Percentiles rank a stretch among this genome's conserved stretches.
Evolutionary conservation across 805 yeast species (phyloP).

Genomic region (Ogataea wickerhamii): DNA sequence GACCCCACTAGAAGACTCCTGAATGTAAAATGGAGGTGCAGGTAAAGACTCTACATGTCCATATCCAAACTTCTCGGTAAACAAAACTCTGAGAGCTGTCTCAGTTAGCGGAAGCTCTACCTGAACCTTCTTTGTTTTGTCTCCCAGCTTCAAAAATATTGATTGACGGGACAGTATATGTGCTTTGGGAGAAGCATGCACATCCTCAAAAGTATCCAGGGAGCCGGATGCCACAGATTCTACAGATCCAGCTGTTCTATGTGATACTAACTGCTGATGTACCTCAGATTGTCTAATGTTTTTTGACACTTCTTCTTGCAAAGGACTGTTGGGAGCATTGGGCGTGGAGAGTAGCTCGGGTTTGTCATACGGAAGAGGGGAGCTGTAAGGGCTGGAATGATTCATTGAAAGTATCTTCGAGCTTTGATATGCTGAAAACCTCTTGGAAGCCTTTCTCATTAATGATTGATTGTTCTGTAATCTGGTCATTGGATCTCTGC

Average conservation of each 20-base stretch:
- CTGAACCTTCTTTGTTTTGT: conserved; percentile 52
- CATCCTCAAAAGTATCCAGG: conserved; percentile 2
- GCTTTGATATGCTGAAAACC: conserved; percentile 87
- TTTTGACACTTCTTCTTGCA: conserved; percentile 23
- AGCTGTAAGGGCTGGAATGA: conserved; percentile 10
- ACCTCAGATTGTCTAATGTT: conserved; percentile 25
- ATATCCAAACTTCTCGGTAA: conserved; percentile 84
- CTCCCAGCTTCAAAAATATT: conserved; percentile 49
- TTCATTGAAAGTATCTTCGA: conserved; percentile 30
- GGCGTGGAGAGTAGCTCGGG: conserved; percentile 3
- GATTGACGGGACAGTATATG: neutral
- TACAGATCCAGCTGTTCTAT: neutral
- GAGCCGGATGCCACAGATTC: neutral
- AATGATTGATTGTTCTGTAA: conserved; percentile 79
- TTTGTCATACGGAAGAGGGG: conserved; percentile 14
- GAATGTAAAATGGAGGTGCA: conserved; percentile 75
- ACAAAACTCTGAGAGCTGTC: conserved; percentile 60
- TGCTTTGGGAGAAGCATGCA: neutral
- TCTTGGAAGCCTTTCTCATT: conserved; percentile 87
- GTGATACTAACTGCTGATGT: conserved; percentile 20
- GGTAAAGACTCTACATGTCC: conserved; percentile 68
- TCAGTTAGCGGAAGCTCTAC: conserved; percentile 44
- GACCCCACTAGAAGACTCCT: conserved; percentile 54
- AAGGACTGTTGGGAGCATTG: conserved; percentile 22
- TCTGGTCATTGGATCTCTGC: conserved; percentile 63